Evolutionary conservation across 2,329 filamentous ascomycete species (phyloP).

Genomic region (Podosphaera xanthii): DNA sequence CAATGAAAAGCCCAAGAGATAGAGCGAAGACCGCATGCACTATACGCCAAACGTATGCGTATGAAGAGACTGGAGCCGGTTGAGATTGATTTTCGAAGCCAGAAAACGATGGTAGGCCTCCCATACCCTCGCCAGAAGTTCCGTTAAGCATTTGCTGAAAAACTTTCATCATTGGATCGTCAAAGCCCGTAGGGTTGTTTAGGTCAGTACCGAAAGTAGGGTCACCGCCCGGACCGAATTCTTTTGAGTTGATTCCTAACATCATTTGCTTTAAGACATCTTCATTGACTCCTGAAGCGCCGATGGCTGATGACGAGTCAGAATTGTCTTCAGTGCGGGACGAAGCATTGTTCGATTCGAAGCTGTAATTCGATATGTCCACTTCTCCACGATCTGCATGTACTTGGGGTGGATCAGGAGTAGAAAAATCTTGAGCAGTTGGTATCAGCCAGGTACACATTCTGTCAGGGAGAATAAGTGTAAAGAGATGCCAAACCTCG

Average conservation of each 20-base stretch:
- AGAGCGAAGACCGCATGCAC: slow-evolving; percentile 52
- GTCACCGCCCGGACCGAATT: slow-evolving; percentile 13
- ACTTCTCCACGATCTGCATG: slow-evolving; percentile 50
- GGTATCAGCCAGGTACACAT: background rate
- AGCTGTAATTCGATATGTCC: slow-evolving; percentile 53
- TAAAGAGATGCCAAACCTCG: slow-evolving; percentile 17
- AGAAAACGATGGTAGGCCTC: slow-evolving; percentile 16
- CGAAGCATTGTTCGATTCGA: slow-evolving; percentile 26
- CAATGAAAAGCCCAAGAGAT: slow-evolving; percentile 46
- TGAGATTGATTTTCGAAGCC: slow-evolving; percentile 21
- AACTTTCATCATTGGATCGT: slow-evolving; percentile 50
- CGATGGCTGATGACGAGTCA: slow-evolving; percentile 6
- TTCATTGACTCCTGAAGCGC: slow-evolving; percentile 23
- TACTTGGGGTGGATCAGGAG: slow-evolving; percentile 17
- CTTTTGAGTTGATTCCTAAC: slow-evolving; percentile 28
- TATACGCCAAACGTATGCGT: slow-evolving; percentile 41
- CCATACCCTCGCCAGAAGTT: slow-evolving; percentile 13
- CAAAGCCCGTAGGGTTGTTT: slow-evolving; percentile 11
- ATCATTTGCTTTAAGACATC: slow-evolving; percentile 42
- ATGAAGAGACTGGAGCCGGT: slow-evolving; percentile 19
- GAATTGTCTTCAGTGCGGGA: slow-evolving; percentile 17
- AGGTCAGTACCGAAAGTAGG: slow-evolving; percentile 16
- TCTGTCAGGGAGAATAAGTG: background rate
- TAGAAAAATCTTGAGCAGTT: slow-evolving; percentile 15
- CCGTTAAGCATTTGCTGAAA: slow-evolving; percentile 47